Conservation (phyloP, 2,329 filamentous ascomycete genomes). For the Hymenoscyphus salicellus region DNA sequence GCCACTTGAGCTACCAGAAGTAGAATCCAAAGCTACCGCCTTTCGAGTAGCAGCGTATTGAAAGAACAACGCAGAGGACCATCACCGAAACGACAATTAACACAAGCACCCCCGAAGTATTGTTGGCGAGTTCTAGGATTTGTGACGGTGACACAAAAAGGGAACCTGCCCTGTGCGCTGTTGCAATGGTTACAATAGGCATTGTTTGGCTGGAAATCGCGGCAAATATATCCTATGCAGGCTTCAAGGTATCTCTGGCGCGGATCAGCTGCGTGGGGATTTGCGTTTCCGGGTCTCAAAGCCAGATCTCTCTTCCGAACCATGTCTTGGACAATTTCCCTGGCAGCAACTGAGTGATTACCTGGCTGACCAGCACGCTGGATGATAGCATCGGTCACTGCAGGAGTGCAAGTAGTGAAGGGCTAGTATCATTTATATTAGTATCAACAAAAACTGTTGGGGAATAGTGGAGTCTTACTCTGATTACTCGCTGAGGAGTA, state of each 20-base stretch:
- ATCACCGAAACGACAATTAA: background rate
- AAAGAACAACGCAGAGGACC: background rate
- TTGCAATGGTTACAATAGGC: background rate
- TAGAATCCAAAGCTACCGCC: background rate
- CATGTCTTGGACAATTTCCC: background rate
- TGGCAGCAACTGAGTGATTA: background rate
- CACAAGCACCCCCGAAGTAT: background rate
- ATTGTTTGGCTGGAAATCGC: background rate
- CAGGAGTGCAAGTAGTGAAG: background rate
- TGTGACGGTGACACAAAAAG: background rate
- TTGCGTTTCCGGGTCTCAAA: background rate
- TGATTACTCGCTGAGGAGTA: too few relatives aligned
- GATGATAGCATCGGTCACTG: background rate
- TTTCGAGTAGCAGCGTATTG: background rate
- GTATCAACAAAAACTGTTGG: background rate
- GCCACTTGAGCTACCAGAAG: too few relatives aligned
- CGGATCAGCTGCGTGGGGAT: background rate
- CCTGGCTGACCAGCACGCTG: background rate
- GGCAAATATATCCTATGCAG: background rate
- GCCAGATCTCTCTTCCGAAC: background rate
- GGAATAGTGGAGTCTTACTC: too few relatives aligned
- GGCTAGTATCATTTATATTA: background rate
- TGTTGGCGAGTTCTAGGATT: background rate
- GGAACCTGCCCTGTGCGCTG: background rate
- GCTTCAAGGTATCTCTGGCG: background rate